A percentile compares a stretch with the other conserved stretches of the same genome.
Evolutionary conservation across 331 rosid genomes (phyloP).

Genomic region (Malus hybrid): DNA sequence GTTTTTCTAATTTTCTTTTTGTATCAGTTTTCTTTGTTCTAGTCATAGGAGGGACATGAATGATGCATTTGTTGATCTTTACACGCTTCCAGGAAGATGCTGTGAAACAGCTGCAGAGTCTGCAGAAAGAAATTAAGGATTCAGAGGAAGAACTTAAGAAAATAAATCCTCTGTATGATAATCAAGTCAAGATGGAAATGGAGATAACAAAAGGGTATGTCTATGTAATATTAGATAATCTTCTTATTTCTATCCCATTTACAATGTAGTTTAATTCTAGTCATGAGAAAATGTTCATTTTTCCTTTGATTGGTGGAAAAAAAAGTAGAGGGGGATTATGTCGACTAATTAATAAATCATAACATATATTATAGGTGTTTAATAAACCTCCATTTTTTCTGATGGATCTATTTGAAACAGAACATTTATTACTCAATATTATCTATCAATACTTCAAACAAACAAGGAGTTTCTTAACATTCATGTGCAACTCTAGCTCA

Average conservation of each 20-base stretch:
- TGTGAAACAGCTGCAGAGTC: conserved; percentile 44
- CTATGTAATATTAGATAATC: not conserved
- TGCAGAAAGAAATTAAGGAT: conserved; percentile 70
- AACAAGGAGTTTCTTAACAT: not conserved
- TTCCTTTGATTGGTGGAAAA: not conserved
- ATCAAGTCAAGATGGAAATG: conserved; percentile 62
- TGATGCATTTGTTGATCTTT: conserved; percentile 12
- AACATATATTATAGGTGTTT: not conserved
- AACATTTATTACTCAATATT: not conserved
- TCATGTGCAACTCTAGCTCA: not conserved
- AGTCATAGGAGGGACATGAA: not conserved
- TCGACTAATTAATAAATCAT: not conserved
- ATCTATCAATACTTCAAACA: not conserved
- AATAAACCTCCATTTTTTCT: not conserved
- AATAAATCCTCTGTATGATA: conserved; percentile 67
- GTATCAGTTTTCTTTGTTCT: not conserved
- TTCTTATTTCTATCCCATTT: not conserved
- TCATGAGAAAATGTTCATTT: not conserved
- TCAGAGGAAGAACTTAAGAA: conserved; percentile 66
- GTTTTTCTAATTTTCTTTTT: not conserved
- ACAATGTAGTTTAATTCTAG: not conserved
- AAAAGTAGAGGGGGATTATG: not conserved
- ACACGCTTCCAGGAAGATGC: conserved; percentile 69
- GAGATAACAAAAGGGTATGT: conserved; percentile 72
- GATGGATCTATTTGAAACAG: not conserved